Percentiles rank a stretch among this genome's conserved stretches.
These are phyloP conservation scores for Dioszegia hungarica DNA, from an alignment of 768 basidiomycete genomes.

Conservation along the genomic window DNA sequence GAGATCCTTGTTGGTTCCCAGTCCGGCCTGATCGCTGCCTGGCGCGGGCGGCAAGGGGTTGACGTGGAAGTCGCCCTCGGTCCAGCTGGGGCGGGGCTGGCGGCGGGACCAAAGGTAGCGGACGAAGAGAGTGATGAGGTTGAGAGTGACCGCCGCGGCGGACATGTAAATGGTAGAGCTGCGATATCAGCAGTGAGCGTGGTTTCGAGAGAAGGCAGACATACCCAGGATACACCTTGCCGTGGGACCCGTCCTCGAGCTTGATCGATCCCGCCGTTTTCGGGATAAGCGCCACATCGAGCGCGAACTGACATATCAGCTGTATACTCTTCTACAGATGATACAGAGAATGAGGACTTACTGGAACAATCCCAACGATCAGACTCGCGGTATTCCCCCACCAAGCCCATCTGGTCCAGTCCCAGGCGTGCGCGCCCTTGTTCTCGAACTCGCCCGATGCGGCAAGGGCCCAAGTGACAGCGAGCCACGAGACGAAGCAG, in stretches of 20 bases:
- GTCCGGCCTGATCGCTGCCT: neutral
- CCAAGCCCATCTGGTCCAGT: slow-evolving; percentile 32
- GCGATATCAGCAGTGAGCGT: neutral
- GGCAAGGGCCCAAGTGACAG: slow-evolving; percentile 26
- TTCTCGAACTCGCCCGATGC: slow-evolving; percentile 23
- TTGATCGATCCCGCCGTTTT: neutral
- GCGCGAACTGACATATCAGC: slow-evolving; percentile 8
- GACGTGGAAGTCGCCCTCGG: slow-evolving; percentile 13
- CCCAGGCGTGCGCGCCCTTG: slow-evolving; percentile 16
- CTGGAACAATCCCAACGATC: slow-evolving; percentile 24
- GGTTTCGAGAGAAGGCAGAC: neutral
- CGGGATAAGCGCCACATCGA: slow-evolving; percentile 8
- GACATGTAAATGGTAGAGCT: slow-evolving; percentile 32
- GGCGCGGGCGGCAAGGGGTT: neutral
- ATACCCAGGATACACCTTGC: slow-evolving; percentile 19
- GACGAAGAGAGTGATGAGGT: slow-evolving; percentile 15
- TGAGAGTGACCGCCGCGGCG: slow-evolving; percentile 24
- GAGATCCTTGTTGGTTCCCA: neutral
- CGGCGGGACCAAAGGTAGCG: slow-evolving; percentile 13
- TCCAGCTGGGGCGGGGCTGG: slow-evolving; percentile 32
- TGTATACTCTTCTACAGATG: neutral
- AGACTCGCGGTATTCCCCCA: slow-evolving; percentile 5
- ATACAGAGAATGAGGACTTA: slow-evolving; percentile 9
- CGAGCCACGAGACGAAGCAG: slow-evolving; percentile 12
- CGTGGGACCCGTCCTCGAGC: neutral